Evolutionary conservation across 306 rosid genomes (phyloP).

Genomic region (Vigna reflexopilosa): DNA sequence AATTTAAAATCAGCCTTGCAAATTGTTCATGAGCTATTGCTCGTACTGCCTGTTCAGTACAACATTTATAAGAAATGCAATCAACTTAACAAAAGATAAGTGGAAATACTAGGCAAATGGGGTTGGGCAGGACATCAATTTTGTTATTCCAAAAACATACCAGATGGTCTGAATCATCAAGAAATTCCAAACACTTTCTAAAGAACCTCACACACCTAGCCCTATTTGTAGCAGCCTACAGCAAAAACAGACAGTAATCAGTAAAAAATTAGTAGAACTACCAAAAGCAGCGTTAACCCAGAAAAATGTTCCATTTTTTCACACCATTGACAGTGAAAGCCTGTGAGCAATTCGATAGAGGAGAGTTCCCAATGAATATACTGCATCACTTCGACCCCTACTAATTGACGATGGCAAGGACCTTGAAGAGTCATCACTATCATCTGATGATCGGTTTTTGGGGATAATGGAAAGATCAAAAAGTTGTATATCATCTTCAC

Average conservation of each 20-base stretch:
- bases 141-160: slow-evolving; percentile 54
- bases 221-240: slow-evolving; percentile 83
- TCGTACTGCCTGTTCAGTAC: slow-evolving; percentile 79
- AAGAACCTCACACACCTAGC: slow-evolving; percentile 87
- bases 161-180: slow-evolving; percentile 91
- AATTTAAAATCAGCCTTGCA: slow-evolving; percentile 90
- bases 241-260: slow-evolving; percentile 45
- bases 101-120: background rate
- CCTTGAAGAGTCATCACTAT: slow-evolving; percentile 70
- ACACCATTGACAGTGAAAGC: slow-evolving; percentile 92
- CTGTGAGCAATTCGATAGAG: slow-evolving; percentile 93
- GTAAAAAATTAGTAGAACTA: slow-evolving; percentile 40
- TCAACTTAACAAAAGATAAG: slow-evolving; percentile 33
- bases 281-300: slow-evolving; percentile 33
- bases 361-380: slow-evolving; percentile 87
- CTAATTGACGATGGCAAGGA: slow-evolving; percentile 72
- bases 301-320: slow-evolving; percentile 43
- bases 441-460: slow-evolving; percentile 62
- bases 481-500: slow-evolving; percentile 95
- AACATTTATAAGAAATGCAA: slow-evolving; percentile 40
- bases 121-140: slow-evolving; percentile 18
- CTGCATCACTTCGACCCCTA: slow-evolving; percentile 82
- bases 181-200: slow-evolving; percentile 85
- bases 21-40: slow-evolving; percentile 97
- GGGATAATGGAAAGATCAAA: slow-evolving; percentile 93